Conservation (phyloP, 345 rosid species). For the Crucihimalaya himalaica region DNA sequence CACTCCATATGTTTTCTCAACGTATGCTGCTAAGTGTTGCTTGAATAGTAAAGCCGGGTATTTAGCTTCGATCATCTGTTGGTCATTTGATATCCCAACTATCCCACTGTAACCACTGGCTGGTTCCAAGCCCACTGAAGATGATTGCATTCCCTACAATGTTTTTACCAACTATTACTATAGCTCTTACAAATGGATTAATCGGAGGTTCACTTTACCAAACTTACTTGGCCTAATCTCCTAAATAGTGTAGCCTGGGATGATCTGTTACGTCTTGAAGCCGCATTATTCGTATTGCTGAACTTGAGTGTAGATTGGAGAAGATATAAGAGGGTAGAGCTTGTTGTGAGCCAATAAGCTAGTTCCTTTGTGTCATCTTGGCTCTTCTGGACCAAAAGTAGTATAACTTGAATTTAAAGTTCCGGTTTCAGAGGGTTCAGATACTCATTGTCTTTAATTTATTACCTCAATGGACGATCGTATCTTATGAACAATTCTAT, state of each 20-base stretch:
- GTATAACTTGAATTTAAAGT: conserved; percentile 14
- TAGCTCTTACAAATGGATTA: conserved; percentile 3
- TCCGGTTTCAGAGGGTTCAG: not conserved
- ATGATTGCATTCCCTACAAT: conserved; percentile 50
- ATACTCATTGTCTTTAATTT: not conserved
- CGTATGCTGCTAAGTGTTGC: conserved; percentile 72
- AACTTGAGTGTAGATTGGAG: conserved; percentile 64
- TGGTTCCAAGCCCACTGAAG: conserved; percentile 50
- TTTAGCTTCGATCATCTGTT: conserved; percentile 64
- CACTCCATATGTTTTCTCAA: conserved; percentile 70
- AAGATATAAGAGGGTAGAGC: conserved; percentile 59
- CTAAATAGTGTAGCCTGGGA: conserved; percentile 52
- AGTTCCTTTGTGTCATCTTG: conserved; percentile 55
- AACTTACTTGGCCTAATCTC: conserved; percentile 53
- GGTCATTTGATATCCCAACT: conserved; percentile 49
- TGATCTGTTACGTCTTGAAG: conserved; percentile 47
- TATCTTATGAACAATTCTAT: conserved; percentile 53
- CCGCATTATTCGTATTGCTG: conserved; percentile 47
- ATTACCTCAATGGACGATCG: conserved; percentile 56
- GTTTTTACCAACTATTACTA: conserved; percentile 14
- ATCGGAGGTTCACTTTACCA: conserved; percentile 10
- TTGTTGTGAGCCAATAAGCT: conserved; percentile 68
- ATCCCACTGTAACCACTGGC: conserved; percentile 66
- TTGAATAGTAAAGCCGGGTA: conserved; percentile 72
- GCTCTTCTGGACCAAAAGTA: conserved; percentile 38